These are phyloP conservation scores for Kwoniella newhampshirensis DNA, from an alignment of 768 basidiomycete species.

Conservation along the genomic window DNA sequence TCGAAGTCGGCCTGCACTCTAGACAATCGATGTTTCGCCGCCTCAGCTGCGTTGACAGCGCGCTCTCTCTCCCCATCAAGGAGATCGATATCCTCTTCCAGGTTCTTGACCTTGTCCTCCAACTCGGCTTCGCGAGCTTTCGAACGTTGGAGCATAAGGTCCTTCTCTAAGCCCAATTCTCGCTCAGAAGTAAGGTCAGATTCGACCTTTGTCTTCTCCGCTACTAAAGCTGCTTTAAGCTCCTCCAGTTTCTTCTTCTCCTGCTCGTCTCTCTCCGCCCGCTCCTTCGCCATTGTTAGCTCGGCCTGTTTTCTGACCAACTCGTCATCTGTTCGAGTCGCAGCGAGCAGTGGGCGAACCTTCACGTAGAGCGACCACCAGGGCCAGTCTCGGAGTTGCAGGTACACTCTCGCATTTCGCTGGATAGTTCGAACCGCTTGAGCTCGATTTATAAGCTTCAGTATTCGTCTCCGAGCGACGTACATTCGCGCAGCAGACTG, in stretches of 20 bases:
- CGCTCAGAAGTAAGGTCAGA: constrained; percentile 80
- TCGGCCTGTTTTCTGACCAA: constrained; percentile 75
- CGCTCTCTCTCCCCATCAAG: constrained; percentile 83
- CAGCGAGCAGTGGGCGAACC: constrained; percentile 88
- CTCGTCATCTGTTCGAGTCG: constrained; percentile 89
- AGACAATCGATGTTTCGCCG: constrained; percentile 27
- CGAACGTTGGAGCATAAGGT: constrained; percentile 73
- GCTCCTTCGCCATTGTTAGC: constrained; percentile 71
- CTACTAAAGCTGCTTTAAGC: constrained; percentile 76
- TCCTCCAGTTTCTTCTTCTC: constrained; percentile 76
- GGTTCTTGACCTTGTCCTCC: constrained; percentile 74
- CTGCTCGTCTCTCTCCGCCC: constrained; percentile 79
- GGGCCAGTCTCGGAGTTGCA: constrained; percentile 88
- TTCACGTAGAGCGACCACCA: constrained; percentile 99
- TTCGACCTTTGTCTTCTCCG: constrained; percentile 78
- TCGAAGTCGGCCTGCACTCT: constrained; percentile 32
- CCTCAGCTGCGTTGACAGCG: constrained; percentile 61
- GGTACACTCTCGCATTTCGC: constrained; percentile 86
- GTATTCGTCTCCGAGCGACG: constrained; percentile 83
- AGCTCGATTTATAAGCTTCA: constrained; percentile 90
- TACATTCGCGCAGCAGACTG: constrained; percentile 85
- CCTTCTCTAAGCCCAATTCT: constrained; percentile 75
- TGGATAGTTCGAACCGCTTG: constrained; percentile 89
- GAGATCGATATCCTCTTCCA: constrained; percentile 79
- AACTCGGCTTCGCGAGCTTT: constrained; percentile 81